Evolutionary conservation across 2,329 filamentous ascomycete species (phyloP).

Genomic region (Niveomyces coronatus): DNA sequence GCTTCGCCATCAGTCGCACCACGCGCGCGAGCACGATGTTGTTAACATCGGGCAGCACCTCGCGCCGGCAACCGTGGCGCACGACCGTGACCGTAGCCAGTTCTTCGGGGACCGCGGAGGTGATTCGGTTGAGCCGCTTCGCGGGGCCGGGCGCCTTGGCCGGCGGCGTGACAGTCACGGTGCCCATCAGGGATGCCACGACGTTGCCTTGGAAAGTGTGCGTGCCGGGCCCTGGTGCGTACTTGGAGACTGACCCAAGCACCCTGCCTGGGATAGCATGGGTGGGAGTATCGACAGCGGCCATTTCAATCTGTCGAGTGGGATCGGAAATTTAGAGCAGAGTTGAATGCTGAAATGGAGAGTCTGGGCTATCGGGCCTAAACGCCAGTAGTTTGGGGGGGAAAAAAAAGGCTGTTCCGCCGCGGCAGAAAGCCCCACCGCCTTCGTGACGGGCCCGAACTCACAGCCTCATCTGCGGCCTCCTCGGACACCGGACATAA

Average conservation of each 20-base stretch:
- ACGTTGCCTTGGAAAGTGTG: conserved; percentile 68
- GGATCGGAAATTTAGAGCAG: neutral
- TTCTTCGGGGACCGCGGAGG: conserved; percentile 30
- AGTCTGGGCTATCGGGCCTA: too few relatives aligned
- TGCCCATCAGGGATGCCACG: conserved; percentile 73
- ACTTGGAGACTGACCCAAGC: conserved; percentile 58
- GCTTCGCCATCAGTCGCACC: conserved; percentile 72
- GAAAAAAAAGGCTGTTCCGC: conserved; percentile 3
- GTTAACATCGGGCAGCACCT: conserved; percentile 72
- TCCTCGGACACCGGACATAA: too few relatives aligned
- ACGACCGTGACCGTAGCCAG: conserved; percentile 48
- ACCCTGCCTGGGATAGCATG: conserved; percentile 73
- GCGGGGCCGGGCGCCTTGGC: conserved; percentile 37
- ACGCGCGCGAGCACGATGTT: conserved; percentile 76
- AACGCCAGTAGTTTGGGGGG: too few relatives aligned
- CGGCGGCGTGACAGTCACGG: conserved; percentile 45
- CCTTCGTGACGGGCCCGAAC: too few relatives aligned
- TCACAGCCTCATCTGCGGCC: too few relatives aligned
- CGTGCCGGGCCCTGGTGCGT: conserved; percentile 69
- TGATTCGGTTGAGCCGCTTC: conserved; percentile 51
- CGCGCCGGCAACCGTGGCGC: conserved; percentile 42
- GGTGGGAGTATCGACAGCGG: conserved; percentile 29
- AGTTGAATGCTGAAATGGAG: too few relatives aligned
- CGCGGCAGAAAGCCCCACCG: too few relatives aligned
- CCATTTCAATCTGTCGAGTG: conserved; percentile 15